phyloP scores from a whole-genome alignment of 2,329 filamentous ascomycete species.

The Pseudocercospora eumusae region DNA sequence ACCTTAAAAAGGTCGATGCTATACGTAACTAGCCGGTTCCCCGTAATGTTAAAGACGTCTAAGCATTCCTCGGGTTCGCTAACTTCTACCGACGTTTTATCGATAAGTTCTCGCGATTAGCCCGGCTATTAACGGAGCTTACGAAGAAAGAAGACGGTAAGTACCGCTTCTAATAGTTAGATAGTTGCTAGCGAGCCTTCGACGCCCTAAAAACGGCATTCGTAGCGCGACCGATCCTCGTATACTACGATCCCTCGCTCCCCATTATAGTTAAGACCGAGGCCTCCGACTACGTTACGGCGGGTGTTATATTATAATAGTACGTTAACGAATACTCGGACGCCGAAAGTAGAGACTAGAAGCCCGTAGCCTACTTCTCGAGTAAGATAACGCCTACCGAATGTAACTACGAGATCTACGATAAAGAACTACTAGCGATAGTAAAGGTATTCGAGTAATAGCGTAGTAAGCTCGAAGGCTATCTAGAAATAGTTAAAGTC shows the following conservation, averaged over 20 bases:
- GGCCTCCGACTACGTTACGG: background rate
- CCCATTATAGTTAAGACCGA: background rate
- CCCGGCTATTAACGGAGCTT: background rate
- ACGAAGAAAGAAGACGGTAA: background rate
- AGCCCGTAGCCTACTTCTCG: background rate
- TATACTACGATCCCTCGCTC: background rate
- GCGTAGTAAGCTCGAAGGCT: background rate
- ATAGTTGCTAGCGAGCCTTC: background rate
- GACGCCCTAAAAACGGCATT: background rate
- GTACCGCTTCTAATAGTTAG: background rate
- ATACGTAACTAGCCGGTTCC: background rate
- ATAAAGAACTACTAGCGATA: background rate
- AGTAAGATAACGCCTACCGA: background rate
- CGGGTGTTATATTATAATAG: background rate
- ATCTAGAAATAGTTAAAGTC: background rate
- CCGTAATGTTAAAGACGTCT: constrained; percentile 1
- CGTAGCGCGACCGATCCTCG: background rate
- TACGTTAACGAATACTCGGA: background rate
- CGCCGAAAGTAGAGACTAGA: background rate
- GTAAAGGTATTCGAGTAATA: background rate
- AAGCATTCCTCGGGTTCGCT: background rate
- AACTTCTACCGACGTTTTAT: background rate
- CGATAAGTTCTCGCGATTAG: background rate
- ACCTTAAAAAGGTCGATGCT: background rate
- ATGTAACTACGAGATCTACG: background rate